Percentiles rank a stretch among this genome's conserved stretches.
These are phyloP conservation scores for Isabelozyma pseudorhagii DNA, from an alignment of 805 yeast genomes.

Conservation along the genomic window DNA sequence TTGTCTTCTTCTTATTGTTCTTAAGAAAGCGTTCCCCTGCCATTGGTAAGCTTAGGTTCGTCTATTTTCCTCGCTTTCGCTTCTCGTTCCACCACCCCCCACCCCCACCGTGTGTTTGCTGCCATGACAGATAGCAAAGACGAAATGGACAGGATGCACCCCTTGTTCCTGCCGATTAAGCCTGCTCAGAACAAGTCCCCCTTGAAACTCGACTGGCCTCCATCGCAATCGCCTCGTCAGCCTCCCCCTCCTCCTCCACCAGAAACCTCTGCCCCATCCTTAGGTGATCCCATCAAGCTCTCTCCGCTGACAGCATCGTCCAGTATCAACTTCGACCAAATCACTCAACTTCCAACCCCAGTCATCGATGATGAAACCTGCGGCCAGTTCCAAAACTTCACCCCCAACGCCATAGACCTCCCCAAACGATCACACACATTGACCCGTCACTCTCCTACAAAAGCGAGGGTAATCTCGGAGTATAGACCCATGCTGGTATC, in stretches of 20 bases:
- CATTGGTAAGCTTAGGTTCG: no score
- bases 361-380: constrained; percentile 13
- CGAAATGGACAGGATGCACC: background rate
- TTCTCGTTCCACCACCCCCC: no score
- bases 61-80: no score
- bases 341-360: constrained; percentile 48
- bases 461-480: constrained; percentile 33
- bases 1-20: no score
- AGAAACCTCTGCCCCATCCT: background rate
- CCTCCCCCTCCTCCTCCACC: background rate
- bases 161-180: background rate
- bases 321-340: constrained; percentile 20
- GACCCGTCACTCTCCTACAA: background rate
- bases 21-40: no score
- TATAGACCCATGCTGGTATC: constrained; percentile 23
- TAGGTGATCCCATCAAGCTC: background rate
- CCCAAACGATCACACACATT: background rate
- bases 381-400: constrained; percentile 1
- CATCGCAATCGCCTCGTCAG: background rate
- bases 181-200: background rate
- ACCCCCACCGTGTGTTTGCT: no score
- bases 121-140: background rate
- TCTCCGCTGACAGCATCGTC: background rate
- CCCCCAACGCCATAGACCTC: background rate
- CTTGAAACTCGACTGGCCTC: background rate